Conservation (phyloP, 805 yeast genomes). For the Saccharomycopsis sp. region DNA sequence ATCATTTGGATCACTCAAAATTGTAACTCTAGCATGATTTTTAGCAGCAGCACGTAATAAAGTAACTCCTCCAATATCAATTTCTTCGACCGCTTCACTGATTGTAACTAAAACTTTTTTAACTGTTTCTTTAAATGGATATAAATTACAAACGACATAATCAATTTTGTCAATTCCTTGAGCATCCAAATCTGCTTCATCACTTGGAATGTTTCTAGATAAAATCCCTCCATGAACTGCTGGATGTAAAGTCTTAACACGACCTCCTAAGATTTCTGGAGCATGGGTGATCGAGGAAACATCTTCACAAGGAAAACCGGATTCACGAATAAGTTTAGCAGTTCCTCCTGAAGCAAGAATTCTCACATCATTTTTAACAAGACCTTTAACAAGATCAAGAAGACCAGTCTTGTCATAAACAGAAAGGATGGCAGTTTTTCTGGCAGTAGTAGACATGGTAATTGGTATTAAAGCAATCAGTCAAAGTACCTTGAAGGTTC, state of each 20-base stretch:
- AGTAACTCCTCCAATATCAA: slow-evolving; percentile 98
- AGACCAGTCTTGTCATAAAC: slow-evolving; percentile 97
- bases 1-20: slow-evolving; percentile 89
- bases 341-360: slow-evolving; percentile 97
- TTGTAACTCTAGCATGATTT: slow-evolving; percentile 93
- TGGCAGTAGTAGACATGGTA: too few relatives aligned
- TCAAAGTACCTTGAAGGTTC: too few relatives aligned
- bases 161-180: slow-evolving; percentile 95
- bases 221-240: slow-evolving; percentile 98
- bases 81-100: slow-evolving; percentile 96
- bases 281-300: slow-evolving; percentile 94
- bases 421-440: slow-evolving; percentile 86
- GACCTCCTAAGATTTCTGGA: slow-evolving; percentile 97
- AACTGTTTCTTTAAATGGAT: slow-evolving; percentile 96
- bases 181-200: slow-evolving; percentile 75
- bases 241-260: slow-evolving; percentile 97
- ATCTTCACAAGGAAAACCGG: slow-evolving; percentile 97
- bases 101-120: slow-evolving; percentile 92
- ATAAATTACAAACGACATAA: slow-evolving; percentile 93
- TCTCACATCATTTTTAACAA: slow-evolving; percentile 78
- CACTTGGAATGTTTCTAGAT: slow-evolving; percentile 87
- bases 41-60: slow-evolving; percentile 97
- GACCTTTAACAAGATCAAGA: slow-evolving; percentile 91
- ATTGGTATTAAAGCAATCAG: too few relatives aligned
- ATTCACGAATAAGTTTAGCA: slow-evolving; percentile 86